Evolutionary conservation across 331 rosid genomes (phyloP), one percentile per base, ranked within the genome.

Genomic region (Phaseolus coccineus): DNA sequence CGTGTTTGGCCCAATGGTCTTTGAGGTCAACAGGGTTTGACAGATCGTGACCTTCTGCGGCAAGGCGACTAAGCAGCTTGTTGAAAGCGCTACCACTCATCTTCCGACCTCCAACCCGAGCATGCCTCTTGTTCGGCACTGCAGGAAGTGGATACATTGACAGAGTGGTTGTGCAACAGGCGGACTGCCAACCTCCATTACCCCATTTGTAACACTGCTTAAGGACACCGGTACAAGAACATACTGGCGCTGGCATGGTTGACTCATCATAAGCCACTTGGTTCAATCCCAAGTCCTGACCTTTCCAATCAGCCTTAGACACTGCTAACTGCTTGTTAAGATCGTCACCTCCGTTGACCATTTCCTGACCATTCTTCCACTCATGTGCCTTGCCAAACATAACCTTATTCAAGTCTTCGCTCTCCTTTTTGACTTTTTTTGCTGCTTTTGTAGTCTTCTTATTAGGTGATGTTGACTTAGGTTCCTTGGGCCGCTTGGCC

Each of bases 161-260:
- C 82, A 93, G 72, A 52, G 92, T 87, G n/a, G 98, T 93, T 0
- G 98, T 93, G 85, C 98, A 93, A 77, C 98, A 93, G 14, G 98
- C 89, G 66, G 98, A 93, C 66, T 93, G 98, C 98, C 98, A 93
- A 27, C 98, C 98, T 25, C 98, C 98, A 77, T 91, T 91, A 4
- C 98, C 97, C 98, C 97, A 94, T 84, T 94, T 94, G 91, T 94
- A 94, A 88, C 98, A 94, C 77, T 94, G 98, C 66, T 95, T 88
- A 44, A 80, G 82, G 14, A 80, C 84, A 67, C 97, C 92, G 0
- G 98, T 94, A 88, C 98, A 94, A 9, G 97, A 92, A 82, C 98
- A 94, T 6, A 83, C 87, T 1, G 98, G 98, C 0, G 96, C 90
- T 66, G 98, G 98, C 97, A 94, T 94, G 61, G 98, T 94, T 0